Evolutionary conservation across 208 protist genomes (phyloP).

Genomic region (Borovskyia barvae): DNA sequence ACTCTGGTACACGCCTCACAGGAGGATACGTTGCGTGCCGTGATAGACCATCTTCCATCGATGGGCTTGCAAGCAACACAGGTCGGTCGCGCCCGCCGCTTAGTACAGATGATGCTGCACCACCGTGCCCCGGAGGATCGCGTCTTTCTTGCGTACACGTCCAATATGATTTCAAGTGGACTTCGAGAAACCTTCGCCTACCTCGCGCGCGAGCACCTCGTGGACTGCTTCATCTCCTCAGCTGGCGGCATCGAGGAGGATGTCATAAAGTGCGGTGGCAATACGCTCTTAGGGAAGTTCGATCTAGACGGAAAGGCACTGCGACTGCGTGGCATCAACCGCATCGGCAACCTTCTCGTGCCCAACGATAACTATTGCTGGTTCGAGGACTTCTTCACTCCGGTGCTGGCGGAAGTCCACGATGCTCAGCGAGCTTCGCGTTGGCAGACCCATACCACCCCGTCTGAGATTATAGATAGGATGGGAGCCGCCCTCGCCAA

Average conservation of each 20-base stretch:
- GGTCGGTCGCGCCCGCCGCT: conserved; percentile 57
- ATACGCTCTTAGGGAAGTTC: conserved; percentile 96
- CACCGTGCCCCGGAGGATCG: conserved; percentile 36
- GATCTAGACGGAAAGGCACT: conserved; percentile 89
- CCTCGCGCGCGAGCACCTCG: conserved; percentile 93
- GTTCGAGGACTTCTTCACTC: conserved; percentile 99
- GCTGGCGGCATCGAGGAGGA: conserved; percentile 99
- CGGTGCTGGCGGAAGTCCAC: conserved; percentile 94
- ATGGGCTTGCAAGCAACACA: conserved; percentile 80
- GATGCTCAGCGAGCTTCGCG: conserved; percentile 82
- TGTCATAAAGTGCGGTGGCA: conserved; percentile 99
- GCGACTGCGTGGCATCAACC: conserved; percentile 93
- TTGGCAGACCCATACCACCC: conserved; percentile 82
- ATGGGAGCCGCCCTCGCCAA: conserved; percentile 93
- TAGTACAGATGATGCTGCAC: conserved; percentile 69
- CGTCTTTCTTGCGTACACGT: conserved; percentile 99
- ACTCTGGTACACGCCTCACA: conserved; percentile 40
- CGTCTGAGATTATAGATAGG: conserved; percentile 95
- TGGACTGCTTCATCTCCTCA: conserved; percentile 98
- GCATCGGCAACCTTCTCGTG: conserved; percentile 99
- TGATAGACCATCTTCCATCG: conserved; percentile 37
- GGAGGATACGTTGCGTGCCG: conserved; percentile 44
- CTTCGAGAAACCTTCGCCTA: conserved; percentile 97
- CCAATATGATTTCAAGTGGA: conserved; percentile 99
- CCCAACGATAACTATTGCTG: conserved; percentile 99